A percentile compares a stretch with the other conserved stretches of the same genome.
Evolutionary conservation across 2,329 filamentous ascomycete species (phyloP).

Genomic region (Elsinoe necatrix): DNA sequence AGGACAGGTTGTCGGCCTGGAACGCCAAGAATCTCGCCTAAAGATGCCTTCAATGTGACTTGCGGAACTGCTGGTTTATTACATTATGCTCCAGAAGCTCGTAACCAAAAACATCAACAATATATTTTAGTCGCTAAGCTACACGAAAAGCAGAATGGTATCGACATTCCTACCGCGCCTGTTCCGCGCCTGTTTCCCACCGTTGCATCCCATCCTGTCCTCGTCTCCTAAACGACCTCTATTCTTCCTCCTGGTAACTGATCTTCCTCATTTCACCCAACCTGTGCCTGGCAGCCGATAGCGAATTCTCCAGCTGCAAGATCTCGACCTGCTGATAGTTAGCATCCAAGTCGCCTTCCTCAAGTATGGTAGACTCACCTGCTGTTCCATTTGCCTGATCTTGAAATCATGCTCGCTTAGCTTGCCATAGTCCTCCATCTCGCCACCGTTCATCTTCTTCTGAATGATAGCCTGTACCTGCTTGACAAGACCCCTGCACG

Average conservation of each 20-base stretch:
- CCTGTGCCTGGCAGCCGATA: slow-evolving; percentile 68
- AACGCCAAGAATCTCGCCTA: slow-evolving; percentile 1
- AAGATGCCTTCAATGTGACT: background rate
- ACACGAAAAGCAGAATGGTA: slow-evolving; percentile 13
- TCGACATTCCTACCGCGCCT: background rate
- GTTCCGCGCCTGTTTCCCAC: background rate
- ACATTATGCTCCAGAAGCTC: too few species aligned
- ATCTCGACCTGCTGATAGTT: slow-evolving; percentile 70
- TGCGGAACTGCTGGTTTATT: too few species aligned
- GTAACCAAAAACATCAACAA: background rate
- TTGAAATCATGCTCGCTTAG: slow-evolving; percentile 95
- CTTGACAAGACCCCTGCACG: slow-evolving; percentile 77
- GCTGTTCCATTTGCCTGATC: slow-evolving; percentile 97
- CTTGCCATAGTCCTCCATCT: slow-evolving; percentile 78
- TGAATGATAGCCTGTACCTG: slow-evolving; percentile 94
- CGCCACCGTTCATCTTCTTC: slow-evolving; percentile 68
- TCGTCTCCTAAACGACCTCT: background rate
- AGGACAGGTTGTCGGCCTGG: slow-evolving; percentile 3
- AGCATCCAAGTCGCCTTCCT: background rate
- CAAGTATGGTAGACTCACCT: slow-evolving; percentile 53
- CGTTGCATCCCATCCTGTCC: background rate
- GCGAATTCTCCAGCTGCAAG: slow-evolving; percentile 80
- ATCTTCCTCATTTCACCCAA: slow-evolving; percentile 98
- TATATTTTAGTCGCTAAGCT: slow-evolving; percentile 14
- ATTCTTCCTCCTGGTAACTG: slow-evolving; percentile 70